These are phyloP conservation scores for Pestalotiopsis sp. DNA, from an alignment of 2,329 filamentous ascomycete species.

Conservation along the genomic window DNA sequence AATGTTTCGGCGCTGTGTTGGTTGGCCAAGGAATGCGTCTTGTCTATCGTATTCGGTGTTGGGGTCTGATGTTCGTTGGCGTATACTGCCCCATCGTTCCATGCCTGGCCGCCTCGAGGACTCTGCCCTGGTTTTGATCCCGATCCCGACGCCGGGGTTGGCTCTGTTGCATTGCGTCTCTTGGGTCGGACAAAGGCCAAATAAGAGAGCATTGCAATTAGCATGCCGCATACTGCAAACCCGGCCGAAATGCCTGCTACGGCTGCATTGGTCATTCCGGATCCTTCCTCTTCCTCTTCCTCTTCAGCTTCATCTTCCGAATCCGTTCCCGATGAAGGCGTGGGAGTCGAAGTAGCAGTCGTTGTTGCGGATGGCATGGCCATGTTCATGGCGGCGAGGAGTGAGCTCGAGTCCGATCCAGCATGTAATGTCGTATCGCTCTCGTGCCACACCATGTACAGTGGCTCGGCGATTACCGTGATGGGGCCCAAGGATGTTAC, in stretches of 20 bases:
- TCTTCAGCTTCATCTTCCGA: background rate
- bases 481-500: slow-evolving; percentile 2
- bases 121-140: background rate
- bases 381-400: slow-evolving; percentile 10
- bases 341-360: background rate
- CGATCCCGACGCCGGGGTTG: background rate
- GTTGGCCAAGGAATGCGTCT: background rate
- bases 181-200: slow-evolving; percentile 4
- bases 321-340: background rate
- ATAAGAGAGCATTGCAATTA: background rate
- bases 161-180: background rate
- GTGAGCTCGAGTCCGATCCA: slow-evolving; percentile 10
- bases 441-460: slow-evolving; percentile 14
- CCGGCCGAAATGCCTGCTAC: slow-evolving; percentile 3
- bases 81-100: background rate
- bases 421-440: slow-evolving; percentile 6
- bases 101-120: background rate
- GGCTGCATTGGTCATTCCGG: background rate
- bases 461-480: slow-evolving; percentile 8
- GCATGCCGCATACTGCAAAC: slow-evolving; percentile 5
- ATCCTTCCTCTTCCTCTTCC: too few species aligned
- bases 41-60: background rate
- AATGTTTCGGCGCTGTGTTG: background rate
- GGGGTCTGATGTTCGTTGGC: background rate
- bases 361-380: background rate